Evolutionary conservation across 106 monocot species (phyloP).

Genomic region (Allium cepa): DNA sequence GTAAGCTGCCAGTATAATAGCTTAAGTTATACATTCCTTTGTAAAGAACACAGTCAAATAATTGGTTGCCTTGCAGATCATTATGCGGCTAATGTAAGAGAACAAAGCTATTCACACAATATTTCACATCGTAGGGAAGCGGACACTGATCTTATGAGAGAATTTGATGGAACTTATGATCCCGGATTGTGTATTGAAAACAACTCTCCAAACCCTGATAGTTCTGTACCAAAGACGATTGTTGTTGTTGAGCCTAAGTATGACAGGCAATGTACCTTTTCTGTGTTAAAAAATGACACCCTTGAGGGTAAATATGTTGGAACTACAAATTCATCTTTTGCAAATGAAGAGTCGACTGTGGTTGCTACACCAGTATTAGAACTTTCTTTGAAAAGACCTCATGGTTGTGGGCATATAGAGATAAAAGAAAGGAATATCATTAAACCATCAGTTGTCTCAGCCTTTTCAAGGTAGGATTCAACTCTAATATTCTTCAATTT

Average conservation of each 20-base stretch:
- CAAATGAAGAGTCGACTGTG: conserved; percentile 13
- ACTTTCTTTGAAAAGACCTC: conserved; percentile 30
- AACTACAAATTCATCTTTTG: conserved; percentile 18
- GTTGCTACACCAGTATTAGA: conserved; percentile 21
- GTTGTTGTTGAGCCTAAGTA: conserved; percentile 22
- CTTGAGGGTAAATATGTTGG: conserved; percentile 3
- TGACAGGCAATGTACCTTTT: conserved; percentile 22
- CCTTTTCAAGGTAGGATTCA: conserved; percentile 66
- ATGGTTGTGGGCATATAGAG: conserved; percentile 17
- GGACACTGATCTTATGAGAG: background rate
- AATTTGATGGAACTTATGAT: conserved; percentile 10
- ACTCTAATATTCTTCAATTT: no score
- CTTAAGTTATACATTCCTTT: no score
- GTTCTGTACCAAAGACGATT: conserved; percentile 12
- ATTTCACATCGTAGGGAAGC: conserved; percentile 1
- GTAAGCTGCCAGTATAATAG: background rate
- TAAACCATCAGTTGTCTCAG: conserved; percentile 75
- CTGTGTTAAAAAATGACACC: conserved; percentile 11
- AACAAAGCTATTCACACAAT: background rate
- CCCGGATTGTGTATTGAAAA: conserved; percentile 9
- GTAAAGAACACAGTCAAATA: no score
- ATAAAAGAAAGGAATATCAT: conserved; percentile 41
- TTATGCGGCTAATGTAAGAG: conserved; percentile 9
- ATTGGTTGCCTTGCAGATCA: background rate
- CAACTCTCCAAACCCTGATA: conserved; percentile 3